Conservation (phyloP, 768 basidiomycete genomes). For the Mycena belliarum region DNA sequence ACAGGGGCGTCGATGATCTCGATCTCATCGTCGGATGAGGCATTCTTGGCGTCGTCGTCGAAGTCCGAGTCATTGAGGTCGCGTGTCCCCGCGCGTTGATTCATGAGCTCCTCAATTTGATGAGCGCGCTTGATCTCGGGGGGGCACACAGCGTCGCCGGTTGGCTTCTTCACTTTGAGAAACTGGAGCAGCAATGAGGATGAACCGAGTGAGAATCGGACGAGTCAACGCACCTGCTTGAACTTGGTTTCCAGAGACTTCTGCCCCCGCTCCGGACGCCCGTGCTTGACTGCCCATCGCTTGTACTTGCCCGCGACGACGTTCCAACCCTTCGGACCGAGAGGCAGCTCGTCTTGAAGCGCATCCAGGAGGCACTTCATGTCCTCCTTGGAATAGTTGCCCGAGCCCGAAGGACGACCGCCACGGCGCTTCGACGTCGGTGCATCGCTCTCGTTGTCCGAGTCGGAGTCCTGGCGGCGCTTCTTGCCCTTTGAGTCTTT, state of each 20-base stretch:
- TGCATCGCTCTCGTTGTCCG: not conserved
- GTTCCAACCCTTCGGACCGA: not conserved
- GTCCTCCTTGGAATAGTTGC: not conserved
- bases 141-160: not conserved
- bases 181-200: not conserved
- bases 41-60: too few species aligned
- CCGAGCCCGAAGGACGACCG: not conserved
- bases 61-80: too few species aligned
- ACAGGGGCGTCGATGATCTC: too few species aligned
- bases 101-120: not conserved
- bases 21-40: too few species aligned
- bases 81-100: too few species aligned
- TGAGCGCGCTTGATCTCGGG: not conserved
- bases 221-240: not conserved
- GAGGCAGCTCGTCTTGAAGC: not conserved
- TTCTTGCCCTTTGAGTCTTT: not conserved
- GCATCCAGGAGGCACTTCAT: not conserved
- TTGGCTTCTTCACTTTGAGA: not conserved
- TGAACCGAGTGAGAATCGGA: not conserved
- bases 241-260: not conserved
- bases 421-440: not conserved
- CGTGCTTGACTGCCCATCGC: not conserved
- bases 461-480: not conserved
- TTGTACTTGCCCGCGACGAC: not conserved
- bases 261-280: not conserved